Evolutionary conservation across 306 rosid genomes (phyloP).

Genomic region (Vachellia pachyceras): DNA sequence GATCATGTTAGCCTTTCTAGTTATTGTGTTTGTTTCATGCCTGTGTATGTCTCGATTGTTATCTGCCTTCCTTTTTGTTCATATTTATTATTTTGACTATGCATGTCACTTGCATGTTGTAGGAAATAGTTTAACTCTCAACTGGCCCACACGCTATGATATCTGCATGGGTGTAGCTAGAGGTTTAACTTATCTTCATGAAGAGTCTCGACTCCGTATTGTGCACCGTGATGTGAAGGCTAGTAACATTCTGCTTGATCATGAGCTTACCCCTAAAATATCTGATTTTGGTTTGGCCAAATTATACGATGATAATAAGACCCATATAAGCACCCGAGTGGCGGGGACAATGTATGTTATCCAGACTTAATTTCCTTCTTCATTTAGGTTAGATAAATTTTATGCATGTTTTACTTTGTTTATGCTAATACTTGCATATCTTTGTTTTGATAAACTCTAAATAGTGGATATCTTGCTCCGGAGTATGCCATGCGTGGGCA

Average conservation of each 20-base stretch:
- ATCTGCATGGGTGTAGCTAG: conserved; percentile 81
- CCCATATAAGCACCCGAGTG: conserved; percentile 81
- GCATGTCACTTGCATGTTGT: conserved; percentile 32
- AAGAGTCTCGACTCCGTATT: conserved; percentile 72
- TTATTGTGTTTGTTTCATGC: neutral
- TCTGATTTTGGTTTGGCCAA: conserved; percentile 85
- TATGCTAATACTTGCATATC: neutral
- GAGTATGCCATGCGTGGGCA: conserved; percentile 89
- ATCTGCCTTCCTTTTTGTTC: neutral
- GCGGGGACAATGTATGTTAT: conserved; percentile 77
- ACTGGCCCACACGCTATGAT: conserved; percentile 72
- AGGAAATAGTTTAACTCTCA: no score
- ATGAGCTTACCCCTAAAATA: conserved; percentile 68
- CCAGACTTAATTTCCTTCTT: neutral
- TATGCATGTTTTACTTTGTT: neutral
- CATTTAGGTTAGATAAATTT: neutral
- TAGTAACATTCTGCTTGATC: conserved; percentile 77
- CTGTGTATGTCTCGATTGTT: neutral
- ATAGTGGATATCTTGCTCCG: conserved; percentile 89
- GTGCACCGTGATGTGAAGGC: conserved; percentile 89
- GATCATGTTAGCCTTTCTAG: neutral
- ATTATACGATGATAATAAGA: conserved; percentile 75
- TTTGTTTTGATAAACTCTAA: conserved; percentile 11
- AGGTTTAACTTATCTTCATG: conserved; percentile 79
- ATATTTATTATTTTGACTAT: neutral